Evolutionary conservation across 2,329 filamentous ascomycete species (phyloP).

Genomic region (Aspergillus udagawae): DNA sequence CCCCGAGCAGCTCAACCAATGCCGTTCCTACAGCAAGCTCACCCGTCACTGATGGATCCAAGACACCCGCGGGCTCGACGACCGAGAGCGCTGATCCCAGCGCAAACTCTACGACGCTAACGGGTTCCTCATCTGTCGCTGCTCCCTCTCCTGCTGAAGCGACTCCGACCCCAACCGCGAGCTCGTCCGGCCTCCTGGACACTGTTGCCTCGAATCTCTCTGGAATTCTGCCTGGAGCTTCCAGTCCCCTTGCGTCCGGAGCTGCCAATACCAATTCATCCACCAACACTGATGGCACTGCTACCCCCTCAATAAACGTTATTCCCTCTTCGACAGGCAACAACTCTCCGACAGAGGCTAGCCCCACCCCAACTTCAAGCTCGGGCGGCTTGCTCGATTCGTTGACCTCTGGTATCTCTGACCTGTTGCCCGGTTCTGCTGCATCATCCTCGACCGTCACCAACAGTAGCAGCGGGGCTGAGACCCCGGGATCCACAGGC

Average conservation of each 20-base stretch:
- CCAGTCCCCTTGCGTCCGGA: background rate
- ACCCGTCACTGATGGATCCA: background rate
- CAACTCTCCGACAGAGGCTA: background rate
- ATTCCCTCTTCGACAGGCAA: background rate
- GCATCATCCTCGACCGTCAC: background rate
- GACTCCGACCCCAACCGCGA: background rate
- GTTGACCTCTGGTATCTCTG: background rate
- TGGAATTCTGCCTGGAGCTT: background rate
- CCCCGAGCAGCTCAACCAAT: background rate
- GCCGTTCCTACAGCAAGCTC: background rate
- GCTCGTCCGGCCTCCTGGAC: background rate
- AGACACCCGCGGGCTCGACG: background rate
- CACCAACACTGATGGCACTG: background rate
- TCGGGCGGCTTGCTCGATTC: background rate
- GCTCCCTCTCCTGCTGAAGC: background rate
- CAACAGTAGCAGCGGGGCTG: slow-evolving; percentile 1
- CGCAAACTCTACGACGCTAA: background rate
- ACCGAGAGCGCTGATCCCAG: background rate
- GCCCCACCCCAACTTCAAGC: background rate
- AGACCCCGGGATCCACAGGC: background rate
- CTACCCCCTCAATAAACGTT: background rate
- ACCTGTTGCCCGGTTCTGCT: background rate
- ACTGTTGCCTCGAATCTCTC: background rate
- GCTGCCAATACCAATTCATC: background rate
- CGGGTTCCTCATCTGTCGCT: background rate